Conservation (phyloP, 2,329 filamentous ascomycete genomes). For the Pseudogymnoascus sp. region DNA sequence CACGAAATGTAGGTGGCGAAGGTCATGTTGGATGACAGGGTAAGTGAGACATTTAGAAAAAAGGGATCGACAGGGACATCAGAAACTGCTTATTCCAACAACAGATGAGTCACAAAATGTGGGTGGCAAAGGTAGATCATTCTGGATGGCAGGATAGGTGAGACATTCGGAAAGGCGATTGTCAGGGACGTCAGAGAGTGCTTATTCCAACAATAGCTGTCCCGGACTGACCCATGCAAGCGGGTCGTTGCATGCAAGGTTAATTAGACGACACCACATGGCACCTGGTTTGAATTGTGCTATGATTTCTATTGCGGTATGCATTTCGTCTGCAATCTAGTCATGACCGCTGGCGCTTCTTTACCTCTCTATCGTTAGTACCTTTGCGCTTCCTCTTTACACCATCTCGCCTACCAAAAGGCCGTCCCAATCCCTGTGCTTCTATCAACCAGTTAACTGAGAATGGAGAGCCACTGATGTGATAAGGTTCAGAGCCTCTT, state of each 20-base stretch:
- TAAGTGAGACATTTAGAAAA: too few relatives aligned
- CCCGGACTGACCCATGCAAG: too few relatives aligned
- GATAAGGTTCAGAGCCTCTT: slow-evolving; percentile 11
- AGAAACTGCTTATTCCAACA: too few relatives aligned
- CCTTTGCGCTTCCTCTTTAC: slow-evolving; percentile 16
- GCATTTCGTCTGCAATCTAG: background rate
- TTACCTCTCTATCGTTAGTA: slow-evolving; percentile 11
- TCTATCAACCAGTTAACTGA: slow-evolving; percentile 14
- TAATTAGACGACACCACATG: background rate
- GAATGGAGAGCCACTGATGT: slow-evolving; percentile 15
- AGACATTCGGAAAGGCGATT: too few relatives aligned
- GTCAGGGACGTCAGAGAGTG: too few relatives aligned
- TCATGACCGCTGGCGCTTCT: slow-evolving; percentile 14
- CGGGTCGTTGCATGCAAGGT: background rate
- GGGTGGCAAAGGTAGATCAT: too few relatives aligned
- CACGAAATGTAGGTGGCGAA: too few relatives aligned
- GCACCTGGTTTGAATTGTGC: background rate
- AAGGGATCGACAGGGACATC: too few relatives aligned
- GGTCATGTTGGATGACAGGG: too few relatives aligned
- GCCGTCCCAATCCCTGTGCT: slow-evolving; percentile 11
- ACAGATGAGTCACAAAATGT: too few relatives aligned
- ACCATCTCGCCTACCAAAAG: slow-evolving; percentile 13
- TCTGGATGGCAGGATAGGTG: too few relatives aligned
- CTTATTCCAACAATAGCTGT: too few relatives aligned
- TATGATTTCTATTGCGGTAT: background rate